Conservation (phyloP, 768 basidiomycete species). For the Lactarius sanguifluus region DNA sequence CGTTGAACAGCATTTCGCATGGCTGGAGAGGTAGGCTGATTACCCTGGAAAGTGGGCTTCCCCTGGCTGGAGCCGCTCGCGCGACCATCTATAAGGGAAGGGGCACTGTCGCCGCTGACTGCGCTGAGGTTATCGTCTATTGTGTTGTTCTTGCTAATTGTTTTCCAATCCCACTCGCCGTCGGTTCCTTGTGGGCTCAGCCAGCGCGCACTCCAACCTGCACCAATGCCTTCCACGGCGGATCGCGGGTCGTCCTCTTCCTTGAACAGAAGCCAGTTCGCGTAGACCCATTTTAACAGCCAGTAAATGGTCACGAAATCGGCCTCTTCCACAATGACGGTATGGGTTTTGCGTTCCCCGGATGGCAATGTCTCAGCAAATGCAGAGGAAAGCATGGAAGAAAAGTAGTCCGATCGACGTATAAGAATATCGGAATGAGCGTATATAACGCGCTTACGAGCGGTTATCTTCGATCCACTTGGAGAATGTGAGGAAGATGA, state of each 20-base stretch:
- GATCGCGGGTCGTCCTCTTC: constrained; percentile 65
- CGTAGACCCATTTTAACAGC: constrained; percentile 75
- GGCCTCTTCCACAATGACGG: constrained; percentile 73
- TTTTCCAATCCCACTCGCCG: constrained; percentile 72
- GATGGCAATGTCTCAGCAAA: constrained; percentile 58
- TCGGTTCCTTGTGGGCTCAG: constrained; percentile 43
- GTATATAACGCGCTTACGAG: constrained; percentile 72
- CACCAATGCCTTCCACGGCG: constrained; percentile 66
- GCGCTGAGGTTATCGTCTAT: constrained; percentile 48
- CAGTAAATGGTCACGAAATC: constrained; percentile 79
- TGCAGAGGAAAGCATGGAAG: constrained; percentile 67
- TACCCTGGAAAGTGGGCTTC: constrained; percentile 25
- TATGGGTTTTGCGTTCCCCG: constrained; percentile 58
- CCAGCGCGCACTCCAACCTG: constrained; percentile 65
- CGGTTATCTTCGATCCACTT: constrained; percentile 47
- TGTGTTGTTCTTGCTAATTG: constrained; percentile 43
- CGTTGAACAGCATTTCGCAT: constrained; percentile 16
- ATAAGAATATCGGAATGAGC: constrained; percentile 77
- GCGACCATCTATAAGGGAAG: constrained; percentile 28
- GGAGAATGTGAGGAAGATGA: constrained; percentile 42
- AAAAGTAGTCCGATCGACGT: constrained; percentile 75
- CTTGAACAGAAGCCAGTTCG: constrained; percentile 71
- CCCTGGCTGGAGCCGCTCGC: constrained; percentile 26
- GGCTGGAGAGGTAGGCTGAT: background rate
- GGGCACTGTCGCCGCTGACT: constrained; percentile 51